Conservation (phyloP, 257 asterid species). For the Pogostemon cablin region DNA sequence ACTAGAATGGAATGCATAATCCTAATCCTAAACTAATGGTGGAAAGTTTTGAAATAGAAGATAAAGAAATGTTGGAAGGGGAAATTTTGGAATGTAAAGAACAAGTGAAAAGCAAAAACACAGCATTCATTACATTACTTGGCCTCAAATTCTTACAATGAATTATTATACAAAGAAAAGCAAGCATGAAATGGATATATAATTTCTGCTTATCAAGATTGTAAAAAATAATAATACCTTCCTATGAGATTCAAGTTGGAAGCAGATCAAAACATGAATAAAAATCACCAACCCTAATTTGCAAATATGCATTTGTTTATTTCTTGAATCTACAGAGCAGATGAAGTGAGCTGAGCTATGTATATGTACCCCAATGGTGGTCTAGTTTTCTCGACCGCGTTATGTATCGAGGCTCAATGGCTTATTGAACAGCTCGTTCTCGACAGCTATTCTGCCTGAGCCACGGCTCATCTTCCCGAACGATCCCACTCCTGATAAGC, state of each 20-base stretch:
- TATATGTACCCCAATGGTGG: constrained; percentile 13
- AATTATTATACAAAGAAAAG: constrained; percentile 24
- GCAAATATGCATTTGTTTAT: constrained; percentile 44
- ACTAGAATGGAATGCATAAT: too few relatives aligned
- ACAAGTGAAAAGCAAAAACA: constrained; percentile 14
- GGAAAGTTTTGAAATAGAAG: background rate
- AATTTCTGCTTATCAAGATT: constrained; percentile 27
- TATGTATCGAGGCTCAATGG: constrained; percentile 53
- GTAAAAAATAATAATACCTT: constrained; percentile 39
- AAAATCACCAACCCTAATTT: constrained; percentile 20
- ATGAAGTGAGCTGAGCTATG: constrained; percentile 22
- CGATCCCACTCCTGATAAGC: constrained; percentile 72
- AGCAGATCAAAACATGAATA: background rate
- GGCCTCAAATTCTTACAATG: constrained; percentile 29
- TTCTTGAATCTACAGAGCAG: constrained; percentile 46
- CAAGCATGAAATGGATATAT: constrained; percentile 18
- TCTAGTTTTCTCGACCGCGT: background rate
- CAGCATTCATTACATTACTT: constrained; percentile 21
- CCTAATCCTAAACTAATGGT: too few relatives aligned
- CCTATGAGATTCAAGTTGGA: constrained; percentile 34
- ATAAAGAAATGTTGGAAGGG: too few relatives aligned
- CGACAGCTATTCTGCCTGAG: constrained; percentile 63
- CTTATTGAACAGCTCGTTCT: constrained; percentile 68
- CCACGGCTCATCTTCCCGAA: constrained; percentile 82
- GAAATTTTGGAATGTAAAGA: background rate